Conservation (phyloP, 179 eudicot genomes). For the Silene noctiflora region DNA sequence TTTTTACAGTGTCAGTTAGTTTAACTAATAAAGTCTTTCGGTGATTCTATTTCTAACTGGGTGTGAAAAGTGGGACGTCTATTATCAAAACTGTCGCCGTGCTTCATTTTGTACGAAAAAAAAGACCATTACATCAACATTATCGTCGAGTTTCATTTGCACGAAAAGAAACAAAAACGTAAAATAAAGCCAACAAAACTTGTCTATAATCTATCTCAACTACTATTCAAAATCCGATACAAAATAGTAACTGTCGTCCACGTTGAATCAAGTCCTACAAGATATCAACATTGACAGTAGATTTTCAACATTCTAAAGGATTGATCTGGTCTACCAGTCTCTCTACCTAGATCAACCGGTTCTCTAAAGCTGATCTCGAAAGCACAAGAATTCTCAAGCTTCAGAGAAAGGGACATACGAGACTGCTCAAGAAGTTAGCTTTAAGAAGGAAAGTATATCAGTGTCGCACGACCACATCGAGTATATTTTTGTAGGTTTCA, state of each 20-base stretch:
- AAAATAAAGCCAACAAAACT: conserved; percentile 10
- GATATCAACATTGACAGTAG: neutral
- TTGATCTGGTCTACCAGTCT: neutral
- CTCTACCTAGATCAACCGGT: neutral
- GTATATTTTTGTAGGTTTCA: conserved; percentile 1
- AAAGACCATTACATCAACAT: no score
- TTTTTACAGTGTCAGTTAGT: no score
- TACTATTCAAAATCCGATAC: conserved; percentile 6
- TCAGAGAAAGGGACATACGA: neutral
- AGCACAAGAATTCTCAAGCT: neutral
- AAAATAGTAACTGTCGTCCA: neutral
- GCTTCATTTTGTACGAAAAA: no score
- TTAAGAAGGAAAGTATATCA: conserved; percentile 13
- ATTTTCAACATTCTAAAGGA: neutral
- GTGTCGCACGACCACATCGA: neutral
- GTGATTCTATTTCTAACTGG: neutral
- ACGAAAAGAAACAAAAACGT: no score
- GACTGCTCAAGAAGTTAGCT: neutral
- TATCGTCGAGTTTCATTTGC: no score
- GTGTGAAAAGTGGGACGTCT: neutral
- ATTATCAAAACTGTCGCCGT: neutral
- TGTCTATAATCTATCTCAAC: conserved; percentile 10
- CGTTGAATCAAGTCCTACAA: conserved; percentile 10
- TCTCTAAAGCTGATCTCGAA: neutral
- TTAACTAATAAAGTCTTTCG: no score